Evolutionary conservation across 352 stramenopile genomes (phyloP).

Genomic region (Phytopythium aichiense): DNA sequence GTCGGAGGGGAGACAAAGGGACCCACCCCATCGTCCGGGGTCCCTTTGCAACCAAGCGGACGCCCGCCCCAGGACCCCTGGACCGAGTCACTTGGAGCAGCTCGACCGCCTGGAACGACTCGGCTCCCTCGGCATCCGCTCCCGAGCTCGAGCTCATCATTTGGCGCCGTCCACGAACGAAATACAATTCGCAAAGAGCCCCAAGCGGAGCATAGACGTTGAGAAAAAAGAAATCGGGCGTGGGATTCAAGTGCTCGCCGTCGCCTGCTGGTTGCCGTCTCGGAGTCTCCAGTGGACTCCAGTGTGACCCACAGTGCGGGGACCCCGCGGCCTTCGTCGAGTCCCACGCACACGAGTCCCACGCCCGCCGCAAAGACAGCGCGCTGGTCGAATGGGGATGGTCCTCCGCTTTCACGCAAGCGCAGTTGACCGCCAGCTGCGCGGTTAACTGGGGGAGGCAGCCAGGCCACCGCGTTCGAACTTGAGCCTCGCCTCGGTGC

Average conservation of each 20-base stretch:
- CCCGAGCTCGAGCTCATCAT: neutral
- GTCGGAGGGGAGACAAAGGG: neutral
- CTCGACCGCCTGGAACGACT: no score
- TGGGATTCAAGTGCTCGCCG: neutral
- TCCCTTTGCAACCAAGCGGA: no score
- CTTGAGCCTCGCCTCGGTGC: neutral
- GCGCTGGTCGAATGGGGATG: conserved; percentile 1
- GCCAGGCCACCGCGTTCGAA: neutral
- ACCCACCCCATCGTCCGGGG: no score
- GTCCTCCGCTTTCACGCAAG: conserved; percentile 1
- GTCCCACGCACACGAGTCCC: neutral
- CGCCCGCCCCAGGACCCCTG: no score
- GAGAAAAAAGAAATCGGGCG: conserved; percentile 7
- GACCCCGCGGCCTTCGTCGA: neutral
- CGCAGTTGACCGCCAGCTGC: conserved; percentile 2
- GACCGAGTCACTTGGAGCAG: no score
- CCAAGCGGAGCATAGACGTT: neutral
- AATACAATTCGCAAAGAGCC: neutral
- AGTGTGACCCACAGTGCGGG: no score
- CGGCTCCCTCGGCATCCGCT: no score
- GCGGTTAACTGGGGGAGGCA: conserved; percentile 1
- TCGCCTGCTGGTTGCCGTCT: neutral
- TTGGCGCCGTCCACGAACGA: conserved; percentile 3
- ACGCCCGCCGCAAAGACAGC: neutral
- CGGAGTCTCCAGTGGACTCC: no score